These are phyloP conservation scores for Myxozyma nipponensis DNA, from an alignment of 805 yeast genomes.

Conservation along the genomic window DNA sequence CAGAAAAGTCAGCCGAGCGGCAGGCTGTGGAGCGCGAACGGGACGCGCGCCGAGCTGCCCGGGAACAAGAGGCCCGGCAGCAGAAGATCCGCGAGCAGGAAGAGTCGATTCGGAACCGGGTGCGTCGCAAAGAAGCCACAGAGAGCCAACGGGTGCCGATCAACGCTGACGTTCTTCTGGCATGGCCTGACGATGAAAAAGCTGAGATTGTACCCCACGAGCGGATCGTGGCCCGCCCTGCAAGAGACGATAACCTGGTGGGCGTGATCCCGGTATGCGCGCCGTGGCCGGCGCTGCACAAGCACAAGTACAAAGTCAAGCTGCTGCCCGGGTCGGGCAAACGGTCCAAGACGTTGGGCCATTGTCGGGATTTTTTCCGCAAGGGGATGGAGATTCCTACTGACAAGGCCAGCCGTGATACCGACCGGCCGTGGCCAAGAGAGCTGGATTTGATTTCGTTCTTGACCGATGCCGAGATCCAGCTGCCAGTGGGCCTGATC, in stretches of 20 bases:
- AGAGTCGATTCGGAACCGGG: slow-evolving; percentile 39
- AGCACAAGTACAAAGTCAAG: slow-evolving; percentile 76
- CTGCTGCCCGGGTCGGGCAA: slow-evolving; percentile 73
- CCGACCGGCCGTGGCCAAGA: slow-evolving; percentile 65
- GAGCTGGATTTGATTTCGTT: slow-evolving; percentile 56
- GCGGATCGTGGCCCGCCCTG: slow-evolving; percentile 34
- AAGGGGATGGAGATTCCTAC: slow-evolving; percentile 41
- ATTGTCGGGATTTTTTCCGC: slow-evolving; percentile 57
- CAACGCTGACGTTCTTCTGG: slow-evolving; percentile 13
- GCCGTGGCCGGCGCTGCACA: slow-evolving; percentile 79
- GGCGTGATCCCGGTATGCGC: slow-evolving; percentile 84
- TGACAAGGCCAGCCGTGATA: slow-evolving; percentile 44
- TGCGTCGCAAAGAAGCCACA: slow-evolving; percentile 23
- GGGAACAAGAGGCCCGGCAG: slow-evolving; percentile 18
- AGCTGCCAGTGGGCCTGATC: slow-evolving; percentile 64
- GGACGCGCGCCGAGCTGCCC: slow-evolving; percentile 30
- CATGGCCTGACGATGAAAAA: slow-evolving; percentile 32
- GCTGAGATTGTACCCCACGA: slow-evolving; percentile 46
- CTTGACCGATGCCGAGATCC: slow-evolving; percentile 61
- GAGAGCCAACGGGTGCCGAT: slow-evolving; percentile 25
- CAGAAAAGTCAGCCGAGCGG: slow-evolving; percentile 48
- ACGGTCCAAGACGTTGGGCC: slow-evolving; percentile 81
- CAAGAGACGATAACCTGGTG: slow-evolving; percentile 48
- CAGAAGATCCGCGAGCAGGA: slow-evolving; percentile 30
- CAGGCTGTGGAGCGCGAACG: slow-evolving; percentile 16